phyloP scores from a whole-genome alignment of 768 basidiomycete species.

The Pleurotus tuoliensis region DNA sequence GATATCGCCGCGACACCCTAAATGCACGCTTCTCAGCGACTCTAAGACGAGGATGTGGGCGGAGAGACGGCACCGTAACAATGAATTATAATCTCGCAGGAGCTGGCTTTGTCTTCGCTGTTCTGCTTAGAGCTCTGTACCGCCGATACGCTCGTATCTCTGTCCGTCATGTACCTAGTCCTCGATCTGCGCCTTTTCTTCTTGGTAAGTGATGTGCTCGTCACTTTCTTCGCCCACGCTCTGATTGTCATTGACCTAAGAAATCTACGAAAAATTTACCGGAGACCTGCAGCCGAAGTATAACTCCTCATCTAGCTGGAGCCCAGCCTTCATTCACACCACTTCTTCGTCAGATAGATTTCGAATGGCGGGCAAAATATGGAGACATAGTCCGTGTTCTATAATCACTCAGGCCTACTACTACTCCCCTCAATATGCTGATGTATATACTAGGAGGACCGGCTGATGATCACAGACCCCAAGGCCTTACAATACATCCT shows the following conservation, averaged over 20 bases:
- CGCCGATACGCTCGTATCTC: conserved; percentile 34
- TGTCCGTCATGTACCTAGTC: conserved; percentile 43
- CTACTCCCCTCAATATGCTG: background rate
- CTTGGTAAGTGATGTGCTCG: conserved; percentile 30
- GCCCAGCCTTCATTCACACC: background rate
- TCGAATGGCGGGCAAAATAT: conserved; percentile 46
- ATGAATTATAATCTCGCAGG: background rate
- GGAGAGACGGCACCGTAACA: no score
- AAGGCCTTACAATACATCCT: conserved; percentile 54
- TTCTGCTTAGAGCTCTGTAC: conserved; percentile 24
- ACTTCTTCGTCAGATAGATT: conserved; percentile 32
- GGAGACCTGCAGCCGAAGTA: conserved; percentile 40
- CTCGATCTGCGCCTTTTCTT: conserved; percentile 42
- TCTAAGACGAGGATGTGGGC: no score
- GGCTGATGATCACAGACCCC: conserved; percentile 49
- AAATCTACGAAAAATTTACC: conserved; percentile 44
- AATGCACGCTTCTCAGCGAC: no score
- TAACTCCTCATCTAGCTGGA: background rate
- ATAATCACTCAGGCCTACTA: background rate
- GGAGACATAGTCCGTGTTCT: conserved; percentile 25
- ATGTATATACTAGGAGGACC: conserved; percentile 38
- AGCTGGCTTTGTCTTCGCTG: conserved; percentile 1
- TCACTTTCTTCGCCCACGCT: background rate
- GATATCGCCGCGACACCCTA: no score
- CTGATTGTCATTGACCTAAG: conserved; percentile 25